Base-by-base conservation (phyloP, 116 monocot species). In the Thalassia testudinum region DNA sequence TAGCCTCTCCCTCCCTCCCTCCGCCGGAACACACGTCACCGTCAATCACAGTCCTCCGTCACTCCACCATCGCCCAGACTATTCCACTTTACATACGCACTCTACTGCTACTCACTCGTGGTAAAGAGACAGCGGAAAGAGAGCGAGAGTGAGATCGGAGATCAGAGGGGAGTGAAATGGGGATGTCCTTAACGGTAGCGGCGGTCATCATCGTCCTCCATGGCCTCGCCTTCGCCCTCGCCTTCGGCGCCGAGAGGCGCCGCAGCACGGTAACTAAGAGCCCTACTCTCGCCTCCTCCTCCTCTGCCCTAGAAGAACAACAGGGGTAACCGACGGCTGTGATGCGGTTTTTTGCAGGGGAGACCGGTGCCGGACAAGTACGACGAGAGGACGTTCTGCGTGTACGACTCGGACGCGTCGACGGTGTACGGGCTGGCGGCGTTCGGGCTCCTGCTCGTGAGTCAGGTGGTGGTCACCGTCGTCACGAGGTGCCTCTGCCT, bases 191-290 rank as follows among this genome's bases (percentile, higher is more conserved):
- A 15, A 14, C 67, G 12, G 25, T 78, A 17, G 56, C 74, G 24
- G 85, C 61, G 52, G 52, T 69, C 17, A 52, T 83, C 40, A 52
- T 61, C 19, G 75, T 70, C 42, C 77, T 99, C 58, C 62, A 90
- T 63, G 40, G 85, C 28, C 65, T 99, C 49, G 90, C 99, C 59
- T 99, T 99, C 75, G 76, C 86, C 67, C 70, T 99, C 53, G 90
- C 90, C 60, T 34, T 99, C 60, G 90, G 80, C 44, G 99, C 99
- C 58, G 90, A 90, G 72, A 69, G 65, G 64, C 66, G 99, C 24
- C 59, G 90, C 14, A 86, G 75, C 75, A 80, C 82, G 6, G 99
- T 99, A n/a, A n/a, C n/a, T n/a, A n/a, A n/a, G 49, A 45, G 28
- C 40, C 0, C 14, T 42, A 19, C 14, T 37, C 19, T 14, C 50